phyloP scores from a whole-genome alignment of 2,329 filamentous ascomycete genomes.

The Aspergillus sp. region DNA sequence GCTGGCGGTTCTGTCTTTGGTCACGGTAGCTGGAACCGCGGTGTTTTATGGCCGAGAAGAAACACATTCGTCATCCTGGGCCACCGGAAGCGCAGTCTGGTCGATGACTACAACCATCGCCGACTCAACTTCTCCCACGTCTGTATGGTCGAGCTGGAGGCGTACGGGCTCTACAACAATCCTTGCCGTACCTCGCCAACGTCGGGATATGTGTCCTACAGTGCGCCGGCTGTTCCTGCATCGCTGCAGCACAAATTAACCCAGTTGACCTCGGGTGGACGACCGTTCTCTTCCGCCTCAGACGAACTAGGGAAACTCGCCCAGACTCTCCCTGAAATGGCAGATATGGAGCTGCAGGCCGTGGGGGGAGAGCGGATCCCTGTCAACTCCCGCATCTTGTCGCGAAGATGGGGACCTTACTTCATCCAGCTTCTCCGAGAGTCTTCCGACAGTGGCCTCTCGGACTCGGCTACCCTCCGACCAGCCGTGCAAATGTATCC shows the following conservation, averaged over 20 bases:
- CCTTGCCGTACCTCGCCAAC: conserved; percentile 75
- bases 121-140: conserved; percentile 97
- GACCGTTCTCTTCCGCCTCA: conserved; percentile 72
- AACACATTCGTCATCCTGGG: conserved; percentile 96
- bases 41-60: conserved; percentile 85
- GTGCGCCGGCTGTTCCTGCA: conserved; percentile 64
- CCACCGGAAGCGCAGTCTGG: conserved; percentile 86
- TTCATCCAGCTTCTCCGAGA: conserved; percentile 90
- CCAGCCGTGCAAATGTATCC: conserved; percentile 58
- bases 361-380: conserved; percentile 88
- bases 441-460: conserved; percentile 67
- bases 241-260: conserved; percentile 50
- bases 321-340: conserved; percentile 75
- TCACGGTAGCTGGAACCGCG: conserved; percentile 96
- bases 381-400: conserved; percentile 86
- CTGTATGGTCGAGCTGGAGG: conserved; percentile 94
- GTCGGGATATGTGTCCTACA: conserved; percentile 82
- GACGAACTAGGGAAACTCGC: conserved; percentile 83
- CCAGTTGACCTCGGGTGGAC: conserved; percentile 67
- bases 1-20: conserved; percentile 92
- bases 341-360: conserved; percentile 95
- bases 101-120: conserved; percentile 97
- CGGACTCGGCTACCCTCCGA: conserved; percentile 72
- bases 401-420: conserved; percentile 89
- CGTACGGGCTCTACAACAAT: conserved; percentile 96